Conservation (phyloP, 352 stramenopile species). For the Globisporangium nodosum region DNA sequence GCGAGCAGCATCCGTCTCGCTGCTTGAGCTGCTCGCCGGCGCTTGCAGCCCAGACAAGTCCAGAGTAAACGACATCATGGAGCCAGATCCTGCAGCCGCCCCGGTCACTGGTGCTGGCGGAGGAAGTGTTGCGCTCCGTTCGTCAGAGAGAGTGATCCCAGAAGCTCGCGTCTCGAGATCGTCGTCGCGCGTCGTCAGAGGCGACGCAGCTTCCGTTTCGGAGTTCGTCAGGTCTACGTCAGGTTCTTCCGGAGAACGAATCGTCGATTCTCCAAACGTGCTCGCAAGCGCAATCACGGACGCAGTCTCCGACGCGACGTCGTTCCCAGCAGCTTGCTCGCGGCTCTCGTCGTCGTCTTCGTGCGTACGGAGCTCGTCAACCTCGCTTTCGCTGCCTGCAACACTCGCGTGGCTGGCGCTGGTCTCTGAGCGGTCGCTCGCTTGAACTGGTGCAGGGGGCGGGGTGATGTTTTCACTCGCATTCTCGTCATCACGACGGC, state of each 20-base stretch:
- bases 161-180: constrained; percentile 2
- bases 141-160: constrained; percentile 5
- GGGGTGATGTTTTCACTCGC: neutral
- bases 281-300: constrained; percentile 82
- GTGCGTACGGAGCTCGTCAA: neutral
- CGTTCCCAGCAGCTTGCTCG: constrained; percentile 19
- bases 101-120: constrained; percentile 25
- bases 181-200: constrained; percentile 19
- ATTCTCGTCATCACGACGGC: neutral
- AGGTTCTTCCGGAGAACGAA: constrained; percentile 61
- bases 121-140: constrained; percentile 12
- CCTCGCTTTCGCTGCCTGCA: neutral
- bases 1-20: neutral
- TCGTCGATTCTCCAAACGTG: constrained; percentile 73
- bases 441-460: neutral
- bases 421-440: neutral
- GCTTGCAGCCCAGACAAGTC: constrained; percentile 58
- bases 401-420: neutral
- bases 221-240: constrained; percentile 46
- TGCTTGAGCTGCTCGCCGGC: constrained; percentile 2
- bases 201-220: constrained; percentile 29
- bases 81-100: constrained; percentile 15
- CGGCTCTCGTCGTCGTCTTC: neutral
- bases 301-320: constrained; percentile 44
- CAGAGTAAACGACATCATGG: constrained; percentile 83